Base-by-base conservation (phyloP, 345 rosid genomes). In the Corchorus olitorius region DNA sequence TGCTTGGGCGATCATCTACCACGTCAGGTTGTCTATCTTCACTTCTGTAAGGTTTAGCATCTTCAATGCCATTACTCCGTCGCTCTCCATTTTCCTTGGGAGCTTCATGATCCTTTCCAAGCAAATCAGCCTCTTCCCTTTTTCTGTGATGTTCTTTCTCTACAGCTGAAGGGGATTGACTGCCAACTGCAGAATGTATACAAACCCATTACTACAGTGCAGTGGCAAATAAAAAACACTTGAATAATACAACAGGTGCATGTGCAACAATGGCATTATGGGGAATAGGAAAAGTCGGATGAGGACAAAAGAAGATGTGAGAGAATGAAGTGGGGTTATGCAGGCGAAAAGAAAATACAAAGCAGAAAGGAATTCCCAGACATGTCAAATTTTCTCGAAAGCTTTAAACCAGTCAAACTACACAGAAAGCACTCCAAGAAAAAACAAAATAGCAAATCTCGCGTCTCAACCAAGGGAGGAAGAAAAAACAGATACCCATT, bases 11-110 rank as follows among this genome's bases (percentile, higher is more conserved):
- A 87, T 87, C 93, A 84, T 93, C 93, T 46, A 91, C 90, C 75
- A 89, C 85, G 85, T 89, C 99, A 56, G 91, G 97, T 69, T 87
- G 93, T 80, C 97, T 84, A 76, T 91, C 90, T 68, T 88, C 83
- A 87, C 84, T 88, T 80, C 89, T 83, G 50, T 79, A 87, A 66
- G 91, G 89, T 76, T 63, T 80, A 63, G 78, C 82, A 74, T 80
- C 86, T 4, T 79, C 82, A 20, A 77, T 68, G 63, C 90, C 94
- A 87, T 87, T 90, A 81, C 83, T 83, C 59, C 63, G 79, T 39
- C 54, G 86, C n/a, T 80, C 84, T 72, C 98, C 92, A 83, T 90
- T 90, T 84, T 87, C 92, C 79, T 77, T 89, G 50, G 84, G 89
- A 65, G 79, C 77, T 69, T 82, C 84, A 67, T 81, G 83, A 15